phyloP scores from a whole-genome alignment of 2,329 filamentous ascomycete genomes.

The Phaeosphaeria sp. region DNA sequence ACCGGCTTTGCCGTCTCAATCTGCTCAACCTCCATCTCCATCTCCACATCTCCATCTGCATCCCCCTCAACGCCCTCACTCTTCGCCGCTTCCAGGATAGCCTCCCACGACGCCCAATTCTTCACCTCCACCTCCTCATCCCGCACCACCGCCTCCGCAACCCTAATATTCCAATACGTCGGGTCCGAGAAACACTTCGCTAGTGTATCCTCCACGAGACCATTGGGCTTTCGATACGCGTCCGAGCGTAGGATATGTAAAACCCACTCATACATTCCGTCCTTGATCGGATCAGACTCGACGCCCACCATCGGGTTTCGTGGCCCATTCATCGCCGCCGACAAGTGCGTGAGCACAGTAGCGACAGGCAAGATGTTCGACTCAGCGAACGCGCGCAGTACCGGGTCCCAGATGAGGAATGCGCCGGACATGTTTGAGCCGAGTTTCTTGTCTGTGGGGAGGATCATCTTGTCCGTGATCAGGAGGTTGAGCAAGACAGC shows the following conservation, averaged over 20 bases:
- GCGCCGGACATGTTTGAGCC: constrained; percentile 51
- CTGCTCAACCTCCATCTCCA: background rate
- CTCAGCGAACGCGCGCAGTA: constrained; percentile 47
- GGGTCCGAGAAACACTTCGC: constrained; percentile 45
- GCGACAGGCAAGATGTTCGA: constrained; percentile 40
- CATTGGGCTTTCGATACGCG: constrained; percentile 40
- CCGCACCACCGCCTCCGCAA: constrained; percentile 44
- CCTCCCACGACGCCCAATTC: constrained; percentile 20
- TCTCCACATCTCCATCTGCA: constrained; percentile 14
- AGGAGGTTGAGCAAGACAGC: constrained; percentile 30
- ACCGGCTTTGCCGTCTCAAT: background rate
- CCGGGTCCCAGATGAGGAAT: constrained; percentile 53
- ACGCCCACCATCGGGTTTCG: constrained; percentile 1
- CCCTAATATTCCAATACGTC: constrained; percentile 45
- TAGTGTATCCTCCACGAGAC: constrained; percentile 17
- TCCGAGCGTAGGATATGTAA: constrained; percentile 54
- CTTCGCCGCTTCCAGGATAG: constrained; percentile 42
- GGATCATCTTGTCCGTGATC: constrained; percentile 44
- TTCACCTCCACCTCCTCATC: constrained; percentile 19
- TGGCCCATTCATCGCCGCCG: constrained; percentile 39
- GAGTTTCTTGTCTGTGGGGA: constrained; percentile 45
- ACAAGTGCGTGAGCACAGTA: constrained; percentile 48
- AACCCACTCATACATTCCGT: constrained; percentile 59
- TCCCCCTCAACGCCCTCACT: constrained; percentile 7
- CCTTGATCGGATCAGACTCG: constrained; percentile 41